Conservation (phyloP, 169 alveolate genomes). For the Cystoisospora suis region DNA sequence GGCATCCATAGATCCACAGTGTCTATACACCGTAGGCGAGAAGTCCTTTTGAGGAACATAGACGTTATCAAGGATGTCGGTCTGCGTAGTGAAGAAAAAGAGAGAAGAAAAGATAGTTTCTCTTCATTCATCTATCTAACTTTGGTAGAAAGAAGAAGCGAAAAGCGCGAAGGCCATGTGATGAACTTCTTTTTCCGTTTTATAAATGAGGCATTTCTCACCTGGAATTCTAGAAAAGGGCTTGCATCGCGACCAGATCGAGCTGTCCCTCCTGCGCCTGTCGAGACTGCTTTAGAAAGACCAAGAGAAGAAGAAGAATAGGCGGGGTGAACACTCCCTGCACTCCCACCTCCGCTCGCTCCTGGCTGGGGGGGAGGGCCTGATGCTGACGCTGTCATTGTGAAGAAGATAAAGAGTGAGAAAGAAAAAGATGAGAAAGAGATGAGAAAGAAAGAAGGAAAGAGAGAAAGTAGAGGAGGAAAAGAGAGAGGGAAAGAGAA, state of each 20-base stretch:
- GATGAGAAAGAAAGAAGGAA: neutral
- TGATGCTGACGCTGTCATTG: neutral
- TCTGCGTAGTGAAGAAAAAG: neutral
- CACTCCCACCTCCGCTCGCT: neutral
- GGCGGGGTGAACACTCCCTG: too few relatives aligned
- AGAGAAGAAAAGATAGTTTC: neutral
- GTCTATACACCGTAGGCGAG: neutral
- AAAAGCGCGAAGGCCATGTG: neutral
- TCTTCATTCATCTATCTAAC: neutral
- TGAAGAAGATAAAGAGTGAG: neutral
- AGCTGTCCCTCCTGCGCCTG: too few relatives aligned
- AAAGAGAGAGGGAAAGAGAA: neutral
- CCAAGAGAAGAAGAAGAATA: too few relatives aligned
- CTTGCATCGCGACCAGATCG: too few relatives aligned
- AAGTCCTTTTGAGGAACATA: neutral
- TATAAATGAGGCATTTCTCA: neutral
- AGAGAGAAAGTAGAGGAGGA: neutral
- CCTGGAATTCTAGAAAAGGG: slow-evolving; percentile 23
- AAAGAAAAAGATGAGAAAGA: neutral
- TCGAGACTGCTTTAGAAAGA: too few relatives aligned
- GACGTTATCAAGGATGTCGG: neutral
- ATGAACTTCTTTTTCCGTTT: neutral
- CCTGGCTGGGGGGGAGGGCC: neutral
- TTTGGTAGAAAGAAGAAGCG: too few relatives aligned
- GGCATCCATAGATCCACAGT: neutral